Evolutionary conservation across 2,329 filamentous ascomycete genomes (phyloP), one percentile per base, ranked within the genome.

Genomic region (Stachybotrys echinatus): DNA sequence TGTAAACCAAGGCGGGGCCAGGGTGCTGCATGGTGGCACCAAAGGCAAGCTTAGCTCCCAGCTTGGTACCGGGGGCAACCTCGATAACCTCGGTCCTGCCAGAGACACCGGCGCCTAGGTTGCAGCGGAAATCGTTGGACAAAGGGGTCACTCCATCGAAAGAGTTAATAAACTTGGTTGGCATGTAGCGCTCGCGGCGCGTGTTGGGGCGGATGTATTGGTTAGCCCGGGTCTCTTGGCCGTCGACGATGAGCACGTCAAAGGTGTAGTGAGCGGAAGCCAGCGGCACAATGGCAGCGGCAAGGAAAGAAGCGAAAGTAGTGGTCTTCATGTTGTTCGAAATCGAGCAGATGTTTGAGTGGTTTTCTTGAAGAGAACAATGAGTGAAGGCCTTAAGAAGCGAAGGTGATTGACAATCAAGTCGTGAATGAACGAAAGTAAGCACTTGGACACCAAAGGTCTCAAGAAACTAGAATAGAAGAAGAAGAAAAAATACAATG

Each of bases 51-150:
- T 53, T 55, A 48, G 59, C 56, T 38, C 51, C 48, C 23, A 61
- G 49, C 22, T 59, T 55, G 18, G 37, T 23, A 31, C 61, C 61
- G 31, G 59, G 60, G n/a, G 43, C 55, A 17, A 62, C 55, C 31
- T 52, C 55, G 49, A 61, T 52, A 40, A 58, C 56, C 20, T 62
- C 23, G 38, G 54, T 58, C 43, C 50, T 50, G 39, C 50, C 54
- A n/a, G 55, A 54, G 39, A 51, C 51, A 39, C 49, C 42, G 48
- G 58, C 61, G 31, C 62, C 62, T 50, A 62, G 55, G 53, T 65
- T 65, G 57, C 62, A 64, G 37, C 58, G 56, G 40, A 58, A 54
- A 47, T 65, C 62, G 19, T 42, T 20, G 12, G 19, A 10, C 12
- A 37, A 8, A 10, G 39, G 39, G 39, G 39, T 42, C 12, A 20